Percentiles rank a stretch among this genome's conserved stretches.
Evolutionary conservation across 805 yeast species (phyloP).

Genomic region (Yamadazyma nakazawae): DNA sequence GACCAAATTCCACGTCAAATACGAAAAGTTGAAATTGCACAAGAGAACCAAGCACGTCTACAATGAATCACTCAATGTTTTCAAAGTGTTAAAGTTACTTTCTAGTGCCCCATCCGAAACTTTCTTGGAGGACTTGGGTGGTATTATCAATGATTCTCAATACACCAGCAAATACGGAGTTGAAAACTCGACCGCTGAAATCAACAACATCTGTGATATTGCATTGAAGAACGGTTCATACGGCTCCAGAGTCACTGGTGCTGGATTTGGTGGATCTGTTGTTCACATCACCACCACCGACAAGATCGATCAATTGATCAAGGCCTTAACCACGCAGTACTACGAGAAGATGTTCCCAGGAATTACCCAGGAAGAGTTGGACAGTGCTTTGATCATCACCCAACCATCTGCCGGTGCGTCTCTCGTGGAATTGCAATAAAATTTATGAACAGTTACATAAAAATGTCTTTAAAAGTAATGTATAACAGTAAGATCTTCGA

Average conservation of each 20-base stretch:
- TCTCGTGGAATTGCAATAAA: conserved; percentile 12
- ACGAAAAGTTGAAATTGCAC: conserved; percentile 52
- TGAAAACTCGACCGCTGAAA: conserved; percentile 52
- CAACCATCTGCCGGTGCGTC: conserved; percentile 56
- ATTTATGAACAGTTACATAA: too few relatives aligned
- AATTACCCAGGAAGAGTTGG: conserved; percentile 43
- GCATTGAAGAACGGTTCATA: conserved; percentile 55
- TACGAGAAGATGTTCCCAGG: conserved; percentile 48
- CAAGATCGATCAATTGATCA: conserved; percentile 32
- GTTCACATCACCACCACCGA: conserved; percentile 57
- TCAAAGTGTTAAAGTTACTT: conserved; percentile 45
- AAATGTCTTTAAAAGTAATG: too few relatives aligned
- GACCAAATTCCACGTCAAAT: conserved; percentile 53
- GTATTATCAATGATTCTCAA: conserved; percentile 59
- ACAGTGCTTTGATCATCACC: conserved; percentile 51
- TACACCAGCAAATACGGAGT: conserved; percentile 40
- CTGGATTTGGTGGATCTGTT: conserved; percentile 76
- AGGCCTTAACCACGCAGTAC: conserved; percentile 49
- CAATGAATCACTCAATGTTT: conserved; percentile 57
- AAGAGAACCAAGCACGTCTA: conserved; percentile 62
- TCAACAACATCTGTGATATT: conserved; percentile 50
- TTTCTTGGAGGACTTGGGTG: conserved; percentile 47
- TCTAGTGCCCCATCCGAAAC: conserved; percentile 22
- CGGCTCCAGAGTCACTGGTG: conserved; percentile 75
- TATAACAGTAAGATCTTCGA: neutral